Percentiles rank a stretch among this genome's conserved stretches.
Conservation (phyloP, 495 filamentous ascomycete genomes). For the Aspergillus incahuasiensis region DNA sequence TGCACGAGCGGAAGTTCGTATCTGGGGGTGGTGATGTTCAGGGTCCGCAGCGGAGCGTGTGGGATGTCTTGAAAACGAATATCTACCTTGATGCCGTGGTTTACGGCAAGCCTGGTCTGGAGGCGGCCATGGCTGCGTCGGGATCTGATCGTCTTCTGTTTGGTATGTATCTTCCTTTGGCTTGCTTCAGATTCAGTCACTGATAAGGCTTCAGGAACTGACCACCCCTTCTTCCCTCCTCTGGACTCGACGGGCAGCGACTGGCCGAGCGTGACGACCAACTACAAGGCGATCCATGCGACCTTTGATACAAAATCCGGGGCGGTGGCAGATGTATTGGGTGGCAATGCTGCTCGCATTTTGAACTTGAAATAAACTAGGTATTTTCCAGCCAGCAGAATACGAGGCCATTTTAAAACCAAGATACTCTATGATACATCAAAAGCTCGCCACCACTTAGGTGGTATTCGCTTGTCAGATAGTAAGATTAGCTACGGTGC, state of each 20-base stretch:
- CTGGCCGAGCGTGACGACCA: conserved; percentile 82
- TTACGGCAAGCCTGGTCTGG: conserved; percentile 68
- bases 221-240: conserved; percentile 95
- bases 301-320: conserved; percentile 52
- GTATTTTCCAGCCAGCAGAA: not conserved
- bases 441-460: too few relatives aligned
- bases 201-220: conserved; percentile 55
- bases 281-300: conserved; percentile 63
- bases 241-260: conserved; percentile 53
- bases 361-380: conserved; percentile 46
- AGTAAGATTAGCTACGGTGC: too few relatives aligned
- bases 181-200: not conserved
- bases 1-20: conserved; percentile 70
- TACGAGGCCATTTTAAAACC: too few relatives aligned
- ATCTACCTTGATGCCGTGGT: conserved; percentile 87
- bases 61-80: conserved; percentile 82
- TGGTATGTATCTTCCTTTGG: conserved; percentile 41
- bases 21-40: conserved; percentile 43
- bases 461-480: too few relatives aligned
- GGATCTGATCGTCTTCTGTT: conserved; percentile 68
- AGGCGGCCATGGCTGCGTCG: conserved; percentile 56
- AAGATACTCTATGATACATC: too few relatives aligned
- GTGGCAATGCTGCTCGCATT: conserved; percentile 64
- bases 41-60: conserved; percentile 55
- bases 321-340: conserved; percentile 52